Base-by-base conservation (phyloP, 192 early-diverging fungal genomes). In the Coemansia pectinata region DNA sequence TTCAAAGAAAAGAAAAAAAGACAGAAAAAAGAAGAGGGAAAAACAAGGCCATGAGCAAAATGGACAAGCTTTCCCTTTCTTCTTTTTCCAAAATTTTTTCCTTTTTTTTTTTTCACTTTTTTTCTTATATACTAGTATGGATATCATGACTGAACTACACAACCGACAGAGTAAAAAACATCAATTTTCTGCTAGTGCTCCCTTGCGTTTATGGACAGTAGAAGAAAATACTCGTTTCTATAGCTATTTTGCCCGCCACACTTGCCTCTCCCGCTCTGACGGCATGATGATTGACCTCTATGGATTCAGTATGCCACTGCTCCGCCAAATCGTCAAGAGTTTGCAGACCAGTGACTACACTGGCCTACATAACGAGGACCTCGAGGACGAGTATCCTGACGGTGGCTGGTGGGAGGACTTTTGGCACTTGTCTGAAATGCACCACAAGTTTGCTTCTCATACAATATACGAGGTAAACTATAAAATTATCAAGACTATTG, bases 381-480 rank as follows among this genome's bases (percentile, higher is more conserved):
- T 80, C 0, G 78, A 80, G 15, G 72, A 66, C 0, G 73, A 71
- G 23, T 80, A 80, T 42, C 78, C 78, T 0, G 64, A 71, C 5
- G 66, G 78, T 11, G 65, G 70, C 14, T 80, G 78, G 78, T 72
- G 69, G 73, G 73, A 75, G 23, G 74, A 75, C 70, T 63, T 80
- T 29, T 71, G 70, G 65, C 70, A 74, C 31, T 31, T 80, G 62
- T 70, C 69, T 6, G 78, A 80, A 15, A 52, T 80, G 66, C 78
- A 80, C 50, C 68, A 67, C 19, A 71, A 65, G 40, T 29, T 55
- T 14, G 7, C 53, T 81, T 50, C 33, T 5, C 73, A 76, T 29
- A 68, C 73, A 7, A 72, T 81, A 42, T 76, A 69, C 38, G 78
- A 81, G 39, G 70, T 81, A 42, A 81, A 81, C 44, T 81, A 70